A percentile compares a stretch with the other conserved stretches of the same genome.
These are phyloP conservation scores for Fraxinus platypoda DNA, from an alignment of 305 asterid genomes.

Conservation along the genomic window DNA sequence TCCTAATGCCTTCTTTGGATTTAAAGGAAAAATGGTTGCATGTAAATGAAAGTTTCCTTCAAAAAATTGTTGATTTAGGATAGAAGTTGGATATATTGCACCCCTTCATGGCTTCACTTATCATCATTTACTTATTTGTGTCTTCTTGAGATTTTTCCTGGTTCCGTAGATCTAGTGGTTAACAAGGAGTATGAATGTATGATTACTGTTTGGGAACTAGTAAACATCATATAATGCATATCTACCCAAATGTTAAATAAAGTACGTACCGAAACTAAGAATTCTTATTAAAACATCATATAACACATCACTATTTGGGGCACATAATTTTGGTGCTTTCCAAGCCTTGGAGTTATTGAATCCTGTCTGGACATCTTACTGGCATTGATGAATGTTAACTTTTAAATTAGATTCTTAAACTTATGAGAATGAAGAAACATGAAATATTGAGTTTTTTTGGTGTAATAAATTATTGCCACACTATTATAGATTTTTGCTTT, in stretches of 20 bases:
- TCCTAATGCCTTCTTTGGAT: neutral
- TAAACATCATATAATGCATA: neutral
- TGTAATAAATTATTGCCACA: neutral
- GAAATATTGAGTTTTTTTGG: neutral
- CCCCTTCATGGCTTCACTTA: neutral
- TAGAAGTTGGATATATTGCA: neutral
- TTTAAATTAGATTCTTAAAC: neutral
- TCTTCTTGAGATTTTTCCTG: neutral
- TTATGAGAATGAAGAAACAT: neutral
- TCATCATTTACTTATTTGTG: neutral
- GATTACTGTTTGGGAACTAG: neutral
- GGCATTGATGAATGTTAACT: neutral
- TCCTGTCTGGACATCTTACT: neutral
- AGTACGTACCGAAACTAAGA: neutral
- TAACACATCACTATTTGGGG: neutral
- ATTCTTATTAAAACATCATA: constrained; percentile 15
- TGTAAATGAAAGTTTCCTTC: neutral
- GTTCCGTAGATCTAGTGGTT: neutral
- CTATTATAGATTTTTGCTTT: neutral
- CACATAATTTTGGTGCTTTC: neutral
- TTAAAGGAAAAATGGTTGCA: neutral
- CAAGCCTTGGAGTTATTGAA: neutral
- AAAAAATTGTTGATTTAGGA: neutral
- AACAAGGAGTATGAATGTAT: neutral
- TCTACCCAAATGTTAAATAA: neutral